Evolutionary conservation across 257 asterid genomes (phyloP).

Genomic region (Nicotiana benthamiana): DNA sequence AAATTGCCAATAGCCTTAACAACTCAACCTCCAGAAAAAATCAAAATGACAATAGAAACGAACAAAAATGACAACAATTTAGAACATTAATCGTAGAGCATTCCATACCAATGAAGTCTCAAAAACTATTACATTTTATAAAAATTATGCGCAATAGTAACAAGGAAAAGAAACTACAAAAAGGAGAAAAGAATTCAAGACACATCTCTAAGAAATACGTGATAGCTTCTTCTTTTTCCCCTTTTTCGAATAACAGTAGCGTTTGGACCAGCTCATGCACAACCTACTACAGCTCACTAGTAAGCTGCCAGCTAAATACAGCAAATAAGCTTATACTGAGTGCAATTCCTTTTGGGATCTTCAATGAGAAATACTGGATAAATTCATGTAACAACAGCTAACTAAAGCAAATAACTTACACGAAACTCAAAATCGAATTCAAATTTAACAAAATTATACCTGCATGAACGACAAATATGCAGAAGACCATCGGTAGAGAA

Average conservation of each 20-base stretch:
- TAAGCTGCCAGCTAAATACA: neutral
- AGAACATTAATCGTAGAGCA: neutral
- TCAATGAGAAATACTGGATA: neutral
- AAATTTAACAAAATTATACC: slow-evolving; percentile 25
- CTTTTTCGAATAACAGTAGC: too few relatives aligned
- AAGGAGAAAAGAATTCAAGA: neutral
- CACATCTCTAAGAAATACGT: neutral
- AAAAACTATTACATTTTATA: neutral
- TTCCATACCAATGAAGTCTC: neutral
- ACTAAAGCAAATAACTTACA: neutral
- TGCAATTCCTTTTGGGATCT: neutral
- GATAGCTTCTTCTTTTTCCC: neutral
- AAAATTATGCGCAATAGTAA: neutral
- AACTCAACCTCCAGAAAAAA: neutral
- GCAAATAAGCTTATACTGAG: neutral
- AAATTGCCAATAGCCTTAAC: neutral
- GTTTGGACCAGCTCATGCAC: neutral
- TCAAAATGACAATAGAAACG: neutral
- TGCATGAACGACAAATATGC: slow-evolving; percentile 45
- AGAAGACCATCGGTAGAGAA: slow-evolving; percentile 68
- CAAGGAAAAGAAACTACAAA: neutral
- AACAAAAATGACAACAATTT: neutral
- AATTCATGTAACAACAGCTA: neutral
- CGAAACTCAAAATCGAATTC: neutral
- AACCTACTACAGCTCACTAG: neutral